Evolutionary conservation across 2,329 filamentous ascomycete genomes (phyloP).

Genomic region (Verticillium nubilum): DNA sequence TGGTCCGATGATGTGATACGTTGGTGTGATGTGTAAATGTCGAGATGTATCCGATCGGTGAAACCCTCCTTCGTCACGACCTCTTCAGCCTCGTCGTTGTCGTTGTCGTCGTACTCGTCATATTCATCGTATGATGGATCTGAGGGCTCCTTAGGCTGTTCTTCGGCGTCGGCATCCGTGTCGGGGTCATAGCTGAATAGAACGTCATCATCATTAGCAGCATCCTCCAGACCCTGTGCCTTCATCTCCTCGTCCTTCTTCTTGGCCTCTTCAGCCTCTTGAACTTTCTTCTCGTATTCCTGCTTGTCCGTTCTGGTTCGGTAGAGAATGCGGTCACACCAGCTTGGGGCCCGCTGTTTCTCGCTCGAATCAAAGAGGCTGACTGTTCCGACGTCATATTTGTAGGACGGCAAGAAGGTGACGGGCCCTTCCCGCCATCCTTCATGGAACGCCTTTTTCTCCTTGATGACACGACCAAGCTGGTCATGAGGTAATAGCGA

Average conservation of each 20-base stretch:
- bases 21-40: conserved; percentile 82
- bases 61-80: conserved; percentile 54
- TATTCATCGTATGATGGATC: conserved; percentile 51
- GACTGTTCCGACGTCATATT: conserved; percentile 93
- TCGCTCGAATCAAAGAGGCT: conserved; percentile 93
- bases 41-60: conserved; percentile 47
- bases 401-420: conserved; percentile 89
- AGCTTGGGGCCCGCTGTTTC: conserved; percentile 87
- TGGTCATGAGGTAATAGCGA: conserved; percentile 90
- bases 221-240: conserved; percentile 67
- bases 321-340: conserved; percentile 93
- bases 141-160: conserved; percentile 26
- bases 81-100: conserved; percentile 39
- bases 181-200: conserved; percentile 90
- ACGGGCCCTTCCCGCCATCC: conserved; percentile 90
- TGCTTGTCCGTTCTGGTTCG: conserved; percentile 68
- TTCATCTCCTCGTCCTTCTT: conserved; percentile 83
- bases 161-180: conserved; percentile 53
- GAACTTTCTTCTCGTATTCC: conserved; percentile 56
- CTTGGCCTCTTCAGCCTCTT: conserved; percentile 61
- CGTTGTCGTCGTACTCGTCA: conserved; percentile 56
- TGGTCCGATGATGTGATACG: conserved; percentile 89
- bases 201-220: conserved; percentile 71
- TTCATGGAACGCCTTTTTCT: conserved; percentile 78
- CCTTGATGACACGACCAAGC: conserved; percentile 65